Evolutionary conservation across 164 flowering plant genomes (phyloP).

Genomic region (Nelumbo lutea): DNA sequence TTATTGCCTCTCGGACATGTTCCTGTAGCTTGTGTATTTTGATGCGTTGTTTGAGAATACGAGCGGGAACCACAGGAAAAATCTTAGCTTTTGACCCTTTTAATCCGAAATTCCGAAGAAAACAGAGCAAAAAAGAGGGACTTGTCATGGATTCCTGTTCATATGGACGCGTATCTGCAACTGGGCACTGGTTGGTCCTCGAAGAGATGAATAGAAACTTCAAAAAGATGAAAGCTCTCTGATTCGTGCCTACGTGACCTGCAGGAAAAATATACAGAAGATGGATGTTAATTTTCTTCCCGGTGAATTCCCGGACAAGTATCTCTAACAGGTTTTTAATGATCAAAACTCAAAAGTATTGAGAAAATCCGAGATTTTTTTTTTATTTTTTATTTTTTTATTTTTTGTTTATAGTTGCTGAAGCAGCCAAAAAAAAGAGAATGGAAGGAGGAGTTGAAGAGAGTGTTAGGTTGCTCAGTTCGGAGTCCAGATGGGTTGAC

Average conservation of each 20-base stretch:
- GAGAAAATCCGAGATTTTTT: too few species aligned
- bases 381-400: too few species aligned
- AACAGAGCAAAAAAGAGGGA: neutral
- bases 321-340: too few species aligned
- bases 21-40: neutral
- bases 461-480: slow-evolving; percentile 17
- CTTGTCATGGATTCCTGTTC: neutral
- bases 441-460: slow-evolving; percentile 30
- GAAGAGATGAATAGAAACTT: too few species aligned
- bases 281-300: neutral
- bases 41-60: neutral
- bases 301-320: too few species aligned
- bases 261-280: neutral
- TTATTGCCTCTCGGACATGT: neutral
- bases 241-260: too few species aligned
- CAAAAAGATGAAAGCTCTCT: neutral
- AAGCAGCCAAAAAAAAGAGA: slow-evolving; percentile 10
- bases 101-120: neutral
- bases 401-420: neutral
- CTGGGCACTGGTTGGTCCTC: neutral
- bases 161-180: neutral
- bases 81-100: neutral
- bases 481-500: slow-evolving; percentile 80
- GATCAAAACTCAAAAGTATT: too few species aligned
- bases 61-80: too few species aligned